Evolutionary conservation across 1,139 yeast species (phyloP), one percentile per base, ranked within the genome.

Genomic region (Suhomyces atakaporum): DNA sequence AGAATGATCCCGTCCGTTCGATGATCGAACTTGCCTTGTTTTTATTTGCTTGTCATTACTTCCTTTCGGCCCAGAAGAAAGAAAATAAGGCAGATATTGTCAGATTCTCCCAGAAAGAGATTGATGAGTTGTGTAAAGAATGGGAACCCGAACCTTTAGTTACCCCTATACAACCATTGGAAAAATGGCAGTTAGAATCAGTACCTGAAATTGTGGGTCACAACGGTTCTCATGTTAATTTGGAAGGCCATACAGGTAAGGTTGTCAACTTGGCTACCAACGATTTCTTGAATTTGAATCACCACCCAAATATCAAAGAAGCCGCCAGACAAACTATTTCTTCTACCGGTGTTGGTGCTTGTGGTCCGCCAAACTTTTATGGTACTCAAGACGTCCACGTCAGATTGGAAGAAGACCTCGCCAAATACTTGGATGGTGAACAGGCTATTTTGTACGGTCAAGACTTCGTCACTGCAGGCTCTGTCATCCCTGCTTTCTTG

Each of bases 351-450:
- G 97, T 92, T 34, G 98, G 99, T 45, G 94, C 97, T 1, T 92
- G 99, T 69, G 97, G 97, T 19, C 97, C 99, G 3, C 96, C 97
- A 27, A 95, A 95, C 42, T 92, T 92, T 53, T 92, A 90, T 61
- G 99, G 98, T 43, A 85, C 92, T 46, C 97, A 89, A 62, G 97
- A 89, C 57, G 89, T 83, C 24, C 98, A 92, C 55, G 83, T 82
- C 41, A 73, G 84, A 50, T 73, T 88, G 45, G 96, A 90, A 59
- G 81, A 81, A 50, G 84, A 81, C 47, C 66, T 92, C 46, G 81
- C 96, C 7, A 60, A 66, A 25, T 92, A 81, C 53, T 75, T 90
- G 46, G 89, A 84, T 16, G 75, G 87, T 5, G 95, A 87, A 46
- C 76, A 76, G 41, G 81, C 89, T 30, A 87, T 92, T 42, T 69